Base-by-base conservation (phyloP, 2,329 filamentous ascomycete genomes). In the Alternaria postmessia region DNA sequence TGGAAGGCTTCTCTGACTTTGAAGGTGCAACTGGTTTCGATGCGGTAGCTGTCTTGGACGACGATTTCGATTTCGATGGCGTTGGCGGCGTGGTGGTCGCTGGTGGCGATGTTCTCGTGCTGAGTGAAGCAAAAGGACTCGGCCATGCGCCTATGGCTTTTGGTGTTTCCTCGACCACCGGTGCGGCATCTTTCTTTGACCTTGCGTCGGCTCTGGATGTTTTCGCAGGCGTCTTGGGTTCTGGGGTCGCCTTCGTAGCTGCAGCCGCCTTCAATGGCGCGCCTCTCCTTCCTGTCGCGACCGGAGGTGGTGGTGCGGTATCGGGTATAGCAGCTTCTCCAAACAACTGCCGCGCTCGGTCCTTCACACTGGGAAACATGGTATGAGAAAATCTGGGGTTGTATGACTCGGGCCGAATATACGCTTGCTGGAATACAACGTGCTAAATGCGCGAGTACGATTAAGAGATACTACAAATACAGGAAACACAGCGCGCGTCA, bases 331-430 rank as follows among this genome's bases (percentile, higher is more conserved):
- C 58, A 24, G 49, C 41, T 18, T 61, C 58, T 14, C 51, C 54
- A 41, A 63, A 57, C 22, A 63, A 30, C 46, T 65, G 62, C 42
- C 57, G 59, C 38, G 57, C 62, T 62, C 67, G 57, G 56, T 69
- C 65, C 57, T 67, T 69, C 18, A 69, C 66, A 51, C 66, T 67
- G 57, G 64, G 60, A 55, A 67, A 69, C 66, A 68, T 68, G 26
- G 59, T 62, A 59, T 59, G 49, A 39, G 30, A 38, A 39, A 12
- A 34, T 28, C 34, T 32, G 54, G 41, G 42, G 28, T 57, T 26
- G 36, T 14, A 51, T 42, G 54, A 56, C 53, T 57, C 46, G 47
- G 20, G 36, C 42, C 26, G 43, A 49, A 6, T 36, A 16, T 38
- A 51, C 42, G 14, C 22, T 26, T 41, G 48, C 7, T 53, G 14